Evolutionary conservation across 192 early-diverging fungal species (phyloP), one percentile per base, ranked within the genome.

Genomic region (Chytriomyces hyalinus): DNA sequence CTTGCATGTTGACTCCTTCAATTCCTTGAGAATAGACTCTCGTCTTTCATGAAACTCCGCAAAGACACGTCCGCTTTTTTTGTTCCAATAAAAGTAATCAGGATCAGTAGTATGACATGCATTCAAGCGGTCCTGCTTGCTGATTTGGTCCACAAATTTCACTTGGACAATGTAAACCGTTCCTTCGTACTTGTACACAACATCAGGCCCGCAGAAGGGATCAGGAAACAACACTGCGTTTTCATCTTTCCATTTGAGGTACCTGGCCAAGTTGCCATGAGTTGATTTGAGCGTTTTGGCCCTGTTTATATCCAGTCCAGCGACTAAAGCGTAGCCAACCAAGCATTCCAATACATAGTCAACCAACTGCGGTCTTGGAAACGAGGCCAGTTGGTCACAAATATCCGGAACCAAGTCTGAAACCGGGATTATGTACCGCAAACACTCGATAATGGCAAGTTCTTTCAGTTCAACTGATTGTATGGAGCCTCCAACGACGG

Each of bases 101-200:
- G 78, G 76, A 74, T 80, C 67, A 49, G 67, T 80, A n/a, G 80
- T 80, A 62, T 80, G 70, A 49, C 78, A 80, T 6, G 80, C 80
- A 80, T 81, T 59, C 26, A 61, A 57, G 13, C 45, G 36, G 77
- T 80, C 80, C 59, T 80, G 80, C 45, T 80, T 80, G 10, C 49
- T 74, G 50, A 80, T 80, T 20, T 66, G 60, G 46, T 80, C 59
- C 2, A 78, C 78, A 80, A 80, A 80, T 44, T 80, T 80, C 5
- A 77, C 72, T 80, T 80, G 80, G 4, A 80, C 67, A 70, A 80
- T 80, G 70, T 81, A 80, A 5, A 80, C 57, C 17, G 68, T 80
- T 53, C 59, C 51, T 10, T 50, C 45, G 24, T 80, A 46, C 61
- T 80, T 80, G 67, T 81, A 80, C 45, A 81, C 44, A 20, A 80